Evolutionary conservation across 805 yeast species (phyloP).

Genomic region (Candida nemodendra): DNA sequence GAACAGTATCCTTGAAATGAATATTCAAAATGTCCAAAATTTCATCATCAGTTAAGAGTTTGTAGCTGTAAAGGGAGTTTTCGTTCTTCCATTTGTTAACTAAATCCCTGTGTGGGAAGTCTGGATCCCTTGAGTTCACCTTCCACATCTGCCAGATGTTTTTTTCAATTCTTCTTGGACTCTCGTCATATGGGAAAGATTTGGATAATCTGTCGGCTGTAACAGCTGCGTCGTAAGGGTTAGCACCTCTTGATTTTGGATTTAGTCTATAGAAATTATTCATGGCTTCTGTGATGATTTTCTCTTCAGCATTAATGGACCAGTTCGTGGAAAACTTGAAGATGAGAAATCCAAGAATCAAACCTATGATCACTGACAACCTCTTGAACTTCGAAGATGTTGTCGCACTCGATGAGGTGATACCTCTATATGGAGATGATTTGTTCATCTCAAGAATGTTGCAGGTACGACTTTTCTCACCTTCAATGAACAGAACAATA

Average conservation of each 20-base stretch:
- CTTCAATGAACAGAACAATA: too few species aligned
- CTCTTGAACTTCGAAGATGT: conserved; percentile 23
- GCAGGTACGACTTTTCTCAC: too few species aligned
- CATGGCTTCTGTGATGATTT: conserved; percentile 27
- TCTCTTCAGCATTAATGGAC: conserved; percentile 26
- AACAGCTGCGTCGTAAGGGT: conserved; percentile 33
- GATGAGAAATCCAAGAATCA: conserved; percentile 26
- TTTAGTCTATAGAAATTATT: conserved; percentile 31
- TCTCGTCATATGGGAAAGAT: conserved; percentile 33
- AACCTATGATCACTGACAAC: conserved; percentile 27
- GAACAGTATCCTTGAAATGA: conserved; percentile 37
- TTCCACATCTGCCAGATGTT: conserved; percentile 38
- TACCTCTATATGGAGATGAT: conserved; percentile 26
- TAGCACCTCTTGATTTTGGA: conserved; percentile 34
- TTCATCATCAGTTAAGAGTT: conserved; percentile 33
- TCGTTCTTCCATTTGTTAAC: conserved; percentile 35
- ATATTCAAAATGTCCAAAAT: conserved; percentile 27
- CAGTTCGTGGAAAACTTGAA: conserved; percentile 28
- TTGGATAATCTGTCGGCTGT: conserved; percentile 31
- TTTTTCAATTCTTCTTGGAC: conserved; percentile 34
- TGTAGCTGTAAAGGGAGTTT: conserved; percentile 33
- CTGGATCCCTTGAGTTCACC: conserved; percentile 33
- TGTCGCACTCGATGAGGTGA: conserved; percentile 15
- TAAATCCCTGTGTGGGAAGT: conserved; percentile 33
- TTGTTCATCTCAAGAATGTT: conserved; percentile 15